These are phyloP conservation scores for Chionographis japonica DNA, from an alignment of 106 monocot species.

Conservation along the genomic window DNA sequence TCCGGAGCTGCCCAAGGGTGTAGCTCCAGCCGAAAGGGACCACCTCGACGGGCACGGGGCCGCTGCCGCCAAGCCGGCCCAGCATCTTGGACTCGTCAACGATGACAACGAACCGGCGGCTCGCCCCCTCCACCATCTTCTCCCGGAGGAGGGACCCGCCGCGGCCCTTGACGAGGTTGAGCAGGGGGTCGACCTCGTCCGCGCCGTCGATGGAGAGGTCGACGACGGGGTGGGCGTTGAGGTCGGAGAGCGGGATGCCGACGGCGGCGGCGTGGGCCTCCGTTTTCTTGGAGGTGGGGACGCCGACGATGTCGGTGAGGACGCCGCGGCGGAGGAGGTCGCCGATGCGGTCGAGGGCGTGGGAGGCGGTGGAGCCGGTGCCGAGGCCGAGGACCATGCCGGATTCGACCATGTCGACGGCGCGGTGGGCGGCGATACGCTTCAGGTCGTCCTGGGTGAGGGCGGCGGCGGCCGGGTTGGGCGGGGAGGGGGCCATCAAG, in stretches of 20 bases:
- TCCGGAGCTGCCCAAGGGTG: slow-evolving; percentile 23
- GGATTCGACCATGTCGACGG: slow-evolving; percentile 42
- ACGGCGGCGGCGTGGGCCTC: slow-evolving; percentile 27
- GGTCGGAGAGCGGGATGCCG: slow-evolving; percentile 49
- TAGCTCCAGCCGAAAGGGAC: slow-evolving; percentile 38
- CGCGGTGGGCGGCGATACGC: slow-evolving; percentile 47
- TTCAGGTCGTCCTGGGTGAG: slow-evolving; percentile 44
- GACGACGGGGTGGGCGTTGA: slow-evolving; percentile 29
- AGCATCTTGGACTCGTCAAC: slow-evolving; percentile 59
- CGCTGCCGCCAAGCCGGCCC: slow-evolving; percentile 34
- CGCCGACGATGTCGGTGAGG: slow-evolving; percentile 40
- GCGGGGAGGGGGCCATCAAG: neutral
- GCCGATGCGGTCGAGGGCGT: slow-evolving; percentile 50
- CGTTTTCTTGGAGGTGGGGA: slow-evolving; percentile 50
- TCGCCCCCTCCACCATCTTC: slow-evolving; percentile 71
- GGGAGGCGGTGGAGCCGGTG: slow-evolving; percentile 63
- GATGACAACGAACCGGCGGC: slow-evolving; percentile 40
- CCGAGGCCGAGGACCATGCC: slow-evolving; percentile 58
- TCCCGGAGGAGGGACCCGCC: slow-evolving; percentile 52
- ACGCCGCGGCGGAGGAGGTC: slow-evolving; percentile 30
- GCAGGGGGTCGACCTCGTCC: slow-evolving; percentile 53
- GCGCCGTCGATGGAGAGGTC: slow-evolving; percentile 70
- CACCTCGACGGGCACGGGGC: slow-evolving; percentile 45
- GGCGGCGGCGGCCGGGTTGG: neutral
- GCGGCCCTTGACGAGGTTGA: slow-evolving; percentile 61